These are phyloP conservation scores for Lactifluus echinatus DNA, from an alignment of 768 basidiomycete species.

Conservation along the genomic window DNA sequence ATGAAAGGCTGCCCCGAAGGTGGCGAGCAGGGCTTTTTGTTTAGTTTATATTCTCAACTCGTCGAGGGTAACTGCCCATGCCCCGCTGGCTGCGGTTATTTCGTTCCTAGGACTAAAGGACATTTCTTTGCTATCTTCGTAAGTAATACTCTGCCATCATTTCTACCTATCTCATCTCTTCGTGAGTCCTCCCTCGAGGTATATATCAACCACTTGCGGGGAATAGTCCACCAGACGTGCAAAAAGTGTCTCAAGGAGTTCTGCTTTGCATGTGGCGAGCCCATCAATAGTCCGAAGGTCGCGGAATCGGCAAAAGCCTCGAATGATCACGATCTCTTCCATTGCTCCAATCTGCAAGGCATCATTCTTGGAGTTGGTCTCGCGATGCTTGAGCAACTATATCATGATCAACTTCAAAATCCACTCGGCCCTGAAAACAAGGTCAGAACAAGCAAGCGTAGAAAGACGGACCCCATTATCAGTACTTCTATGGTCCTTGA, in stretches of 20 bases:
- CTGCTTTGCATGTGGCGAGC: constrained; percentile 45
- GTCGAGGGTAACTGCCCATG: constrained; percentile 56
- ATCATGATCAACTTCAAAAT: constrained; percentile 44
- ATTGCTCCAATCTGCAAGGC: constrained; percentile 86
- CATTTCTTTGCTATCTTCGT: constrained; percentile 84
- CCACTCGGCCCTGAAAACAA: constrained; percentile 21
- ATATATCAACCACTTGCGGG: constrained; percentile 58
- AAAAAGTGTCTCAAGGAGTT: constrained; percentile 26
- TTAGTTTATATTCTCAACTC: constrained; percentile 73
- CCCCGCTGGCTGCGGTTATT: constrained; percentile 65
- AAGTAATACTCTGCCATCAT: constrained; percentile 30
- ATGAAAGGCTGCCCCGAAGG: constrained; percentile 97
- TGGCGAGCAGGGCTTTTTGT: constrained; percentile 82
- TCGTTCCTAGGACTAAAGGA: constrained; percentile 50
- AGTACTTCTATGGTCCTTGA: constrained; percentile 26
- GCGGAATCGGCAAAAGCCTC: constrained; percentile 27
- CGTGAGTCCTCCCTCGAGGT: constrained; percentile 61
- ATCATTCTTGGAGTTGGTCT: constrained; percentile 87
- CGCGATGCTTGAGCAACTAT: constrained; percentile 72
- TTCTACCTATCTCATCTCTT: constrained; percentile 1
- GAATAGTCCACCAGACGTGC: constrained; percentile 53
- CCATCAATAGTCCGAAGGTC: constrained; percentile 23
- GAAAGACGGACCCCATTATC: constrained; percentile 35
- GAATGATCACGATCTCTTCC: constrained; percentile 59
- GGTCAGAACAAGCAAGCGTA: constrained; percentile 27